phyloP scores from a whole-genome alignment of 305 asterid species.

The Plantago coronopus region DNA sequence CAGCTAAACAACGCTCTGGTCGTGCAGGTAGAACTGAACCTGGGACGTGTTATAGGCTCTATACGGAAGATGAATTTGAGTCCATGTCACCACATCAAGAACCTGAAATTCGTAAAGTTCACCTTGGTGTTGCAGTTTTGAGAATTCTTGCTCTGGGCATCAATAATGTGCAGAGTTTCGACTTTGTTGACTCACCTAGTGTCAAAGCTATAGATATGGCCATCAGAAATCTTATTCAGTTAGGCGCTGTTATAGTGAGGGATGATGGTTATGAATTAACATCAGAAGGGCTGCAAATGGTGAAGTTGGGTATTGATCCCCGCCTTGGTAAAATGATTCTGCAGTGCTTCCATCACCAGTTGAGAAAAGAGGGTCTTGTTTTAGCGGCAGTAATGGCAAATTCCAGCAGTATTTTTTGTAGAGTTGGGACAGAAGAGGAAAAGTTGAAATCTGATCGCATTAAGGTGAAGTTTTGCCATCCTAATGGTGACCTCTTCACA shows the following conservation, averaged over 20 bases:
- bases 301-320: constrained; percentile 92
- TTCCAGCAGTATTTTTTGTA: constrained; percentile 80
- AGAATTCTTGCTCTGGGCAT: constrained; percentile 83
- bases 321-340: constrained; percentile 83
- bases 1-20: constrained; percentile 93
- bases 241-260: constrained; percentile 56
- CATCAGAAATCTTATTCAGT: constrained; percentile 60
- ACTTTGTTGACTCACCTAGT: constrained; percentile 83
- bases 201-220: constrained; percentile 70
- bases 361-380: constrained; percentile 84
- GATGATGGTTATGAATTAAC: constrained; percentile 48
- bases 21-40: constrained; percentile 97
- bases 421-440: constrained; percentile 66
- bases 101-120: constrained; percentile 88
- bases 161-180: constrained; percentile 62
- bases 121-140: constrained; percentile 88
- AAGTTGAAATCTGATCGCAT: constrained; percentile 74
- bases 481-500: constrained; percentile 84
- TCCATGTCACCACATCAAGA: constrained; percentile 67
- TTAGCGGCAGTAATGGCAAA: constrained; percentile 94
- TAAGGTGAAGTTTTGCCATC: constrained; percentile 89
- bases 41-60: constrained; percentile 81
- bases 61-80: constrained; percentile 56
- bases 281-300: constrained; percentile 54
- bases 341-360: constrained; percentile 44